Evolutionary conservation across 495 filamentous ascomycete species (phyloP), one percentile per base, ranked within the genome.

Genomic region (Penicillium diatomitis): DNA sequence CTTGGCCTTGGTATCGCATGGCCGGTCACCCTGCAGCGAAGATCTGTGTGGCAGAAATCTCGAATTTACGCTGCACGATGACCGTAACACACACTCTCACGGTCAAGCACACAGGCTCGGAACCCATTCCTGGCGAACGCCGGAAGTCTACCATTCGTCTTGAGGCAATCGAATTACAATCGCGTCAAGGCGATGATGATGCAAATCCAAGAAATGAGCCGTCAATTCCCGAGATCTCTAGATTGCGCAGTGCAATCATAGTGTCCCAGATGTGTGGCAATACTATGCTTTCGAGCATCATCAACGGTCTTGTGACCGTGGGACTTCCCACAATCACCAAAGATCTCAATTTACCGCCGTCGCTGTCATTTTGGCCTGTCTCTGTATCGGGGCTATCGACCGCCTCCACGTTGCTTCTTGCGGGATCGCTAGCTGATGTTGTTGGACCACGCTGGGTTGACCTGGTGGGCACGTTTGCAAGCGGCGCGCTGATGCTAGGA

Each of bases 381-480:
- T 62, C 61, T 5, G 63, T 68, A 27, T 64, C 56, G 35, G 60
- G 56, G 20, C 58, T 76, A 2, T 64, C 68, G 4, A 65, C 63
- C 34, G 74, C 74, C 8, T 73, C 66, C 11, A 62, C 61, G 10
- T 68, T 80, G 6, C 63, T 82, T 2, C 45, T 76, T 12, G 66
- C 70, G 4, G 78, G 76, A 7, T 63, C 75, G 5, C 53, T 78
- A 8, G 71, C 76, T 6, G 77, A 82, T 54, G 56, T 74, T 3
- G 51, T 78, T 3, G 77, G 77, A 0, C 55, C 58, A n/a, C 43
- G 43, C 28, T 46, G 43, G 43, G 43, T 46, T 4, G 43, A 46
- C 12, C 34, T 46, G 1, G 31, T 32, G 28, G 43, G 43, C 29
- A 46, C 43, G 4, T 46, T 46, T 46, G 32, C 27, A 63, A 69